Percentiles rank a stretch among this genome's conserved stretches.
These are phyloP conservation scores for Aspergillus phoenicis DNA, from an alignment of 2,329 filamentous ascomycete species.

Conservation along the genomic window DNA sequence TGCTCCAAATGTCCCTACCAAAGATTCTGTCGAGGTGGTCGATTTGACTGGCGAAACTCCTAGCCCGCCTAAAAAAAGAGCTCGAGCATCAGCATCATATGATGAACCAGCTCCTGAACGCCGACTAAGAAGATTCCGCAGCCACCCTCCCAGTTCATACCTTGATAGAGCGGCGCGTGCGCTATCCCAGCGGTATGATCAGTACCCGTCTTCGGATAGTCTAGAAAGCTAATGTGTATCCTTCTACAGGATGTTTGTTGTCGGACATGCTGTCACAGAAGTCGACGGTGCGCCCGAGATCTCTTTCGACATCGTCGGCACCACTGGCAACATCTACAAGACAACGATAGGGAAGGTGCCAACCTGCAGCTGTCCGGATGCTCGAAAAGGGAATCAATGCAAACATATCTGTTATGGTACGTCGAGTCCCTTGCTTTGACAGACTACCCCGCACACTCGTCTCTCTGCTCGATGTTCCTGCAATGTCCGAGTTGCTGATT, in stretches of 20 bases:
- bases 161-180: conserved; percentile 53
- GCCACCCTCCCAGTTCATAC: conserved; percentile 50
- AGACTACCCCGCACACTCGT: background rate
- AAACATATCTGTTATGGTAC: conserved; percentile 64
- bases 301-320: conserved; percentile 59
- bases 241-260: conserved; percentile 56
- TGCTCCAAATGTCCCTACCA: background rate
- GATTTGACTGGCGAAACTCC: conserved; percentile 22
- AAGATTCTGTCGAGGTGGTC: conserved; percentile 13
- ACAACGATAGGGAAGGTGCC: conserved; percentile 57
- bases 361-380: conserved; percentile 59
- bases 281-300: conserved; percentile 53
- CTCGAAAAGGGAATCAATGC: conserved; percentile 60
- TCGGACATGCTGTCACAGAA: conserved; percentile 52
- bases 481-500: conserved; percentile 13
- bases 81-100: conserved; percentile 14
- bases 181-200: conserved; percentile 47
- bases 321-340: conserved; percentile 65
- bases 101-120: conserved; percentile 36
- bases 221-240: background rate
- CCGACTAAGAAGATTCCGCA: conserved; percentile 44
- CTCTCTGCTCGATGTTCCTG: conserved; percentile 17
- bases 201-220: background rate
- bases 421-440: conserved; percentile 13
- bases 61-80: conserved; percentile 15